Base-by-base conservation (phyloP, 2,329 filamentous ascomycete species). In the Apiospora sp. region DNA sequence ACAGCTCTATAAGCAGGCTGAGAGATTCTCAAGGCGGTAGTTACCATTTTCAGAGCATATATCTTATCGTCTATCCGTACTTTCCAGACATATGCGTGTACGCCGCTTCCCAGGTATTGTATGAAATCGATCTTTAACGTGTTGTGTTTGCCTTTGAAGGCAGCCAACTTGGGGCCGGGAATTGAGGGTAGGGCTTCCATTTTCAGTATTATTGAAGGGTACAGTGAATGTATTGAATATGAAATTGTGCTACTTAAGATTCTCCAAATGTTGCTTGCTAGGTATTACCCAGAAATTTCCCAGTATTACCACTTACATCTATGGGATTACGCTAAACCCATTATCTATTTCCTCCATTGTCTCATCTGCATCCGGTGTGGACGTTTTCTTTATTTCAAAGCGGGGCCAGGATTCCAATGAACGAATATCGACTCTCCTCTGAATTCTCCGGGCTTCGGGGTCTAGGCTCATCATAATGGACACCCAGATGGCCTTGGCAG, bases 41-140 rank as follows among this genome's bases (percentile, higher is more conserved):
- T n/a, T 71, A 71, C 73, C 49, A 75, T 72, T 44, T 73, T 75
- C 69, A 73, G 27, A 4, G 72, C 67, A 51, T 70, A 73, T 16
- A 34, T 24, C 1, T 70, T 10, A 1, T 30, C 30, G 30, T 72
- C 48, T 27, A 72, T 75, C 7, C 16, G 19, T 4, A 72, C 73
- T 49, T 75, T 72, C 73, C 73, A 75, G 1, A 73, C 71, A 48
- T 71, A 41, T 1, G 61, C 70, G 48, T 72, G 73, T 19, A 48
- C 37, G 0, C 54, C 71, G 67, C 2, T 51, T 0, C 71, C 72
- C 3, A 73, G 1, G 14, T 68, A 51, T 14, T 71, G 1, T 12
- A 71, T 67, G 24, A 71, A 72, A 8, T 73, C 72, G 4, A 75
- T 70, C 0, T 64, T 14, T 0, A 68, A 37, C 1, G 43, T 37